A percentile compares a stretch with the other conserved stretches of the same genome.
Evolutionary conservation across 73 alveolate species (phyloP).

Genomic region (Symbiodinium pilosum): DNA sequence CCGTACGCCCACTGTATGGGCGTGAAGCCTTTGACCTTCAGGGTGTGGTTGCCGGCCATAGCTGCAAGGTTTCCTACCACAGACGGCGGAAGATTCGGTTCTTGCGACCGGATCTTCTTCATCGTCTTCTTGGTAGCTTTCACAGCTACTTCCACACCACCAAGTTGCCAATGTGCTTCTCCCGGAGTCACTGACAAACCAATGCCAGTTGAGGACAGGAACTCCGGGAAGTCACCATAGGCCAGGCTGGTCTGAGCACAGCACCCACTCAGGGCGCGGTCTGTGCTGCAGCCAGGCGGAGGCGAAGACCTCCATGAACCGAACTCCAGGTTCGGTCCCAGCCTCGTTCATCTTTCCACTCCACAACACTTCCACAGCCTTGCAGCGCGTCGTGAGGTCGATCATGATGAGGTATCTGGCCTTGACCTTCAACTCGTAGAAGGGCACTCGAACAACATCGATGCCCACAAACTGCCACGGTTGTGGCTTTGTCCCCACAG

Average conservation of each 20-base stretch:
- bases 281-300: not conserved
- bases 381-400: no score
- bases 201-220: not conserved
- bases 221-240: not conserved
- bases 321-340: not conserved
- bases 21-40: not conserved
- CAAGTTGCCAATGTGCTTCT: conserved; percentile 28
- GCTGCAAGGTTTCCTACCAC: not conserved
- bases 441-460: not conserved
- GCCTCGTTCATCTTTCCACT: not conserved
- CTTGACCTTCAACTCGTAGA: not conserved
- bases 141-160: not conserved
- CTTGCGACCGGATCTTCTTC: not conserved
- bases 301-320: not conserved
- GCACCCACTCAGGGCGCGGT: not conserved
- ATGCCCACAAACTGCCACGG: not conserved
- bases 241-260: not conserved
- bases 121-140: not conserved
- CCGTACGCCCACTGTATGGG: conserved; percentile 68
- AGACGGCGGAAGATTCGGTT: not conserved
- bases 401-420: no score
- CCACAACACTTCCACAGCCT: not conserved
- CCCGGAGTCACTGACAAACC: not conserved
- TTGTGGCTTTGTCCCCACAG: not conserved
- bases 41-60: not conserved